Base-by-base conservation (phyloP, 225 moss, liverwort and hornwort genomes). In the Sphagnum contortum region DNA sequence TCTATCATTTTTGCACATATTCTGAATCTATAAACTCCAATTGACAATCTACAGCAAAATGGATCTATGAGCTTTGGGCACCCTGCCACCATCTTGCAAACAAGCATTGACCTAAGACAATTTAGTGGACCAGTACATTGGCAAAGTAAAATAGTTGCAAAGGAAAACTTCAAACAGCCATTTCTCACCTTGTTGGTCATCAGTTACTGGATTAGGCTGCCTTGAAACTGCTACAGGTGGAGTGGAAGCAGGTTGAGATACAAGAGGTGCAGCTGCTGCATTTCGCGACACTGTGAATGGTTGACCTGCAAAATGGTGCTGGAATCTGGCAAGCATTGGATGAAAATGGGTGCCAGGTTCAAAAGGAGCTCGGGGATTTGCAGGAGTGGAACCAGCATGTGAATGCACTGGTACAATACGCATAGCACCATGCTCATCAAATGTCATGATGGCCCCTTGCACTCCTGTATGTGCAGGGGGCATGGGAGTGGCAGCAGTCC, bases 371-470 rank as follows among this genome's bases (percentile, higher is more conserved):
- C 12, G 58, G 7, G 58, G 7, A 3, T 58, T 13, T 6, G 44
- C 12, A 58, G 70, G 68, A 14, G 13, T 68, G 10, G 62, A 48
- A 72, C 61, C 82, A 62, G 75, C 74, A 56, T 86, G 89, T 64
- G 83, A 78, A 69, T 87, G 83, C 66, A 90, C 90, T 44, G 96
- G 92, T 61, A 90, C 85, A 77, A 92, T 83, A 57, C 90, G 83
- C 73, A 93, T 81, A 45, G 81, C 83, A 69, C 96, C 92, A 72
- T 82, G 85, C 60, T 93, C 90, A 75, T 84, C 87, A 71, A 93
- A 85, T 12, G 96, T 89, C 92, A 92, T 91, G 29, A 90, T 76
- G 57, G 92, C 90, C 70, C 88, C 93, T 77, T 92, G 96, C 67
- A 92, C 79, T 71, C 81, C 88, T 48, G 66, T 53, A 45, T 66